These are phyloP conservation scores for Zasmidium cellare DNA, from an alignment of 2,329 filamentous ascomycete genomes.

Conservation along the genomic window DNA sequence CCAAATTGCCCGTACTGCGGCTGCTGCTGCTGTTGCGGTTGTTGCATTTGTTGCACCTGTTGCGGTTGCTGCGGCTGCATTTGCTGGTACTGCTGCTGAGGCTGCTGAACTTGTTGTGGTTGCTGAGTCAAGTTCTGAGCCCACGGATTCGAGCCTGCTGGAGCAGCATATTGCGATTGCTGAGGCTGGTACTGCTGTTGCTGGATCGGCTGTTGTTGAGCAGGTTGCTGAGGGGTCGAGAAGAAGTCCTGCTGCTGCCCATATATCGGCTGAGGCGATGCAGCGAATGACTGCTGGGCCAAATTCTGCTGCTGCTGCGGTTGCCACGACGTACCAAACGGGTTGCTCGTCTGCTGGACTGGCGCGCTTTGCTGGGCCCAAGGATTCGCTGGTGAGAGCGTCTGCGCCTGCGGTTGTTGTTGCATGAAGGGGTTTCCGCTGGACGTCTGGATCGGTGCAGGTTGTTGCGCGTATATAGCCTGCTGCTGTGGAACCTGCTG, in stretches of 20 bases:
- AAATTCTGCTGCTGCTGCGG: conserved; percentile 25
- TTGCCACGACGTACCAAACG: conserved; percentile 27
- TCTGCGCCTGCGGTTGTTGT: conserved; percentile 36
- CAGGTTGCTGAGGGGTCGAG: conserved; percentile 29
- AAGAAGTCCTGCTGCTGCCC: conserved; percentile 32
- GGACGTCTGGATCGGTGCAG: conserved; percentile 49
- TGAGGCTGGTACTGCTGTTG: conserved; percentile 30
- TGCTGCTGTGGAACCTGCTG: conserved; percentile 23
- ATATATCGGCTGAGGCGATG: conserved; percentile 28
- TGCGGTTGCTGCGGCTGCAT: conserved; percentile 35
- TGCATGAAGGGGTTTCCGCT: conserved; percentile 50
- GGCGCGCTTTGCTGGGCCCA: conserved; percentile 34
- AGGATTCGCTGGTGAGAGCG: conserved; percentile 42
- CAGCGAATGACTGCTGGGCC: conserved; percentile 33
- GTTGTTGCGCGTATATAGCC: conserved; percentile 24
- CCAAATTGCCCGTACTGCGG: conserved; percentile 15
- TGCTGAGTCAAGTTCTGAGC: conserved; percentile 15
- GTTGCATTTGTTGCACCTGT: conserved; percentile 28
- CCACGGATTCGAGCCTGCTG: conserved; percentile 11
- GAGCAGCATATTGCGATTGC: neutral
- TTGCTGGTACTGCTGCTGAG: conserved; percentile 34
- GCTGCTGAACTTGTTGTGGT: conserved; percentile 19
- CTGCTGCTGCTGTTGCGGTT: conserved; percentile 36
- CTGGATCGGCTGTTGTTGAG: conserved; percentile 21
- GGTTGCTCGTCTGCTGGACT: conserved; percentile 17